Base-by-base conservation (phyloP, 306 rosid genomes). In the Canavalia ensiformis region DNA sequence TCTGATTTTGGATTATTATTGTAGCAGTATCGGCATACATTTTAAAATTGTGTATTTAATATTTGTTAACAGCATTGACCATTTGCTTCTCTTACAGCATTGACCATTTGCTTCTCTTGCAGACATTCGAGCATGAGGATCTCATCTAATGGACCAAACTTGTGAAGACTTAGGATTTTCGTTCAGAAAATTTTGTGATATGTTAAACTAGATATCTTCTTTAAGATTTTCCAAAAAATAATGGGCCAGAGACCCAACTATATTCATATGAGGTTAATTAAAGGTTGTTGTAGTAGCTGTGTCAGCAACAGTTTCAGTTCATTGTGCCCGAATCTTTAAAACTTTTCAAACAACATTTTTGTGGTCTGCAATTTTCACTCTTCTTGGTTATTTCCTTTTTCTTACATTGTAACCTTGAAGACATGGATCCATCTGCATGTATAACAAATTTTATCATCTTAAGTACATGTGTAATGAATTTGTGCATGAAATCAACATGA, bases 111-210 rank as follows among this genome's bases (percentile, higher is more conserved):
- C 80, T 81, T 85, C 69, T 85, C 85, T 76, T 86, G 88, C 92
- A 88, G 97, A 70, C 84, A 81, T 50, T 57, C 75, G 39, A 44
- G 85, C 67, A 18, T 47, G 68, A 33, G 67, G 79, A 55, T 73
- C 66, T 77, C 85, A 37, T 55, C 68, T 56, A 80, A 82, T 42
- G 68, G 50, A 13, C 51, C 87, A 76, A 82, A 77, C 82, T 73
- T 87, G 81, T 81, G 87, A 88, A 84, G 87, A 87, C 79, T 60
- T 72, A 76, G 73, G 87, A 75, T 47, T 74, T 37, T 63, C 29
- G 71, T 81, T 70, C 68, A 29, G 56, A 78, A 64, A 74, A 45
- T 59, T 67, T 85, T 78, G 75, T 80, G 84, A 80, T 88, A 73
- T 68, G 71, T 73, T 63, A 66, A 67, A 81, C 47, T 73, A 82